Base-by-base conservation (phyloP, 345 rosid genomes). In the Aquilaria yunnanensis region DNA sequence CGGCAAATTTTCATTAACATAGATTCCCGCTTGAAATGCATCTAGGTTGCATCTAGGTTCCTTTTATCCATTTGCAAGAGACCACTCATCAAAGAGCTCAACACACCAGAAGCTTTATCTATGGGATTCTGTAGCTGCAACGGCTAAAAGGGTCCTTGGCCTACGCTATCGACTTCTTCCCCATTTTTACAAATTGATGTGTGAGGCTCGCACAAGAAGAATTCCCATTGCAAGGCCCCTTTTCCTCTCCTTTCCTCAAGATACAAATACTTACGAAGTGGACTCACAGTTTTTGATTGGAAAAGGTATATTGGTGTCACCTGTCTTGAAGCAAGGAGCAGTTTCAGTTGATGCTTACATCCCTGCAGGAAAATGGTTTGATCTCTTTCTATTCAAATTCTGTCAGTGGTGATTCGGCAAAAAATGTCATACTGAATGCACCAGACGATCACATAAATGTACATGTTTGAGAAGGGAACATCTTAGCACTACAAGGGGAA, bases 61-160 rank as follows among this genome's bases (percentile, higher is more conserved):
- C 8, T 89, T 84, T 68, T 89, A 89, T 57, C 96, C 96, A 41
- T 86, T 89, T 47, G 80, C 93, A 14, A 84, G 96, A 75, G 96
- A 89, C 48, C 93, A 89, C 66, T 81, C 96, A 70, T n/a, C 0
- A 60, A 10, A 2, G 2, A 16, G 8, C 12, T 51, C 78, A 1
- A 66, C n/a, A 3, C 82, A 79, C 31, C 93, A 81, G 74, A 93
- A 89, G 71, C 86, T 89, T 41, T 89, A 83, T 77, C 63, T 82
- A 5, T 86, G 96, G 96, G 90, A 81, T 33, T 89, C 90, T 0
- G 96, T 89, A 6, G 85, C 90, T 13, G 67, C 79, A 45, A 66
- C 89, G 2, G 96, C 93, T 0, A 79, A 75, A 69, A 82, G 82
- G 63, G 87, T 78, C 67, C 84, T 89, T 1, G 81, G 87, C 32